Conservation (phyloP, 441 rosid species). For the Pelargonium australe region DNA sequence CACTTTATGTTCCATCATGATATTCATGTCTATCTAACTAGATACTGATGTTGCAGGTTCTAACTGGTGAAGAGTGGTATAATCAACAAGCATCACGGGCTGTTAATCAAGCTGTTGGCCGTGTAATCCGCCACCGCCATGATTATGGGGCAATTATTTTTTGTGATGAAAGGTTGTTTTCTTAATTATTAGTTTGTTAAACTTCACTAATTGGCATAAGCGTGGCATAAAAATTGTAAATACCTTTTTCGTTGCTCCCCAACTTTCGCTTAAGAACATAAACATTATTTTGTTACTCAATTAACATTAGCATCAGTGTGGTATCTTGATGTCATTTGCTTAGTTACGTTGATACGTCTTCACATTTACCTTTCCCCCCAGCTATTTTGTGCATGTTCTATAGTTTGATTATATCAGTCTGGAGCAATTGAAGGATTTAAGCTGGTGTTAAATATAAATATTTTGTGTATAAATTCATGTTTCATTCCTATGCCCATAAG, state of each 20-base stretch:
- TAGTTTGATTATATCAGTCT: not conserved
- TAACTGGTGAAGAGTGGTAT: conserved; percentile 88
- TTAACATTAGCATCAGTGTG: not conserved
- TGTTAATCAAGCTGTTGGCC: conserved; percentile 98
- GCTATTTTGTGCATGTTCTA: not conserved
- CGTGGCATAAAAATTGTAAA: not conserved
- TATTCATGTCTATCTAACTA: conserved; percentile 21
- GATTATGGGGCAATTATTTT: conserved; percentile 94
- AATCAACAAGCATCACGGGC: conserved; percentile 92
- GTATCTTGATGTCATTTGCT: not conserved
- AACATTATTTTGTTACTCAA: not conserved
- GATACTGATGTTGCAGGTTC: conserved; percentile 35
- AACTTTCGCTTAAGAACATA: not conserved
- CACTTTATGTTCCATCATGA: conserved; percentile 8
- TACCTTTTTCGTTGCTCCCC: not conserved
- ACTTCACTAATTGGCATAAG: not conserved
- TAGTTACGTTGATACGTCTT: not conserved
- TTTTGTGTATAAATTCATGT: not conserved
- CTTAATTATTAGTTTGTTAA: conserved; percentile 10
- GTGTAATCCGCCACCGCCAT: conserved; percentile 92
- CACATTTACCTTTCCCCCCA: not conserved
- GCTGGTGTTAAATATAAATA: not conserved
- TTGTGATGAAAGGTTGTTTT: conserved; percentile 79
- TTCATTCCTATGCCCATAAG: not conserved
- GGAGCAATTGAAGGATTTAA: not conserved